Evolutionary conservation across 169 alveolate genomes (phyloP).

Genomic region (Plasmodium cynomolgi): DNA sequence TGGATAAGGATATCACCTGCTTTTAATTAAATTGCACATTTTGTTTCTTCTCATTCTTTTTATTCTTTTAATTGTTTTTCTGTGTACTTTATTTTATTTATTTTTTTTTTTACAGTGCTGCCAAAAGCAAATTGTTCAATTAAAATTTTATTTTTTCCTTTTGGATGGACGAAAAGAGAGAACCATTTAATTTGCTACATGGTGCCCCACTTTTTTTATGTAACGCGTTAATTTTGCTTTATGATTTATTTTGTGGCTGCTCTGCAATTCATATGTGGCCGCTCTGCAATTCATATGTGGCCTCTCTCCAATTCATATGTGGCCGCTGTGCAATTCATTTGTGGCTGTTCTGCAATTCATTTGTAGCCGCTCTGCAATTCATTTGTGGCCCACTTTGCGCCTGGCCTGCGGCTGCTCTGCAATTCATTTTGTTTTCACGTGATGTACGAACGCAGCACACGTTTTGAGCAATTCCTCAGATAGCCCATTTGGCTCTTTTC

Average conservation of each 20-base stretch:
- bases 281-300: background rate
- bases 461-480: background rate
- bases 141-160: background rate
- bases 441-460: background rate
- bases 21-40: background rate
- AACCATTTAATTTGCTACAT: background rate
- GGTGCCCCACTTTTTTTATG: background rate
- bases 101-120: background rate
- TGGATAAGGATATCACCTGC: background rate
- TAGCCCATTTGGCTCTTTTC: background rate
- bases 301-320: no score
- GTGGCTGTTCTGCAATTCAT: background rate
- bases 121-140: background rate
- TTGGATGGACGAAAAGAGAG: slow-evolving; percentile 3
- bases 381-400: background rate
- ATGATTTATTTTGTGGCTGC: background rate
- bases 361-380: no score
- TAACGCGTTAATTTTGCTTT: background rate
- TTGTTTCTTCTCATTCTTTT: background rate
- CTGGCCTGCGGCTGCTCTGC: background rate
- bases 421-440: slow-evolving; percentile 7
- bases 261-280: background rate
- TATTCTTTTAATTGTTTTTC: background rate
- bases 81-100: background rate
- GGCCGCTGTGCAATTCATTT: background rate